Conservation (phyloP, 1,284 basidiomycete species). For the Cryptococcus maquisensis region DNA sequence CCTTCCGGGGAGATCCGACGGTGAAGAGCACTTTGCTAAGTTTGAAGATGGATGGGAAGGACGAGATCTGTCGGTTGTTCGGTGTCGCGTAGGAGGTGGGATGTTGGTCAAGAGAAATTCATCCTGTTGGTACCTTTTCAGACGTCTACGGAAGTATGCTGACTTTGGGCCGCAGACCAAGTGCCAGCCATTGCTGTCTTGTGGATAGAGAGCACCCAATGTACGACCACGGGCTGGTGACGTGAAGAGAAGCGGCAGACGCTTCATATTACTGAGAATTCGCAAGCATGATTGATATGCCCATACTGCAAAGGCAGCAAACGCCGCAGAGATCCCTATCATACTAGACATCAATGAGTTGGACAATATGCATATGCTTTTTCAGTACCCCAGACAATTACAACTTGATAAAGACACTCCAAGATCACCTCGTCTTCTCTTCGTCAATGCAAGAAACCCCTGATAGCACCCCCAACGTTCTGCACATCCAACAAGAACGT, state of each 20-base stretch:
- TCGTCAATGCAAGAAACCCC: conserved; percentile 60
- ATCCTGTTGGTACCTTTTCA: background rate
- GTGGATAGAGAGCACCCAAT: background rate
- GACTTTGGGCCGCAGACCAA: background rate
- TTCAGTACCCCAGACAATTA: too few relatives aligned
- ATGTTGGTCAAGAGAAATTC: background rate
- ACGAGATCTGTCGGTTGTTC: conserved; percentile 15
- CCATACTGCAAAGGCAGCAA: too few relatives aligned
- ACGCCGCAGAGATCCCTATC: too few relatives aligned
- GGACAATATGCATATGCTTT: too few relatives aligned
- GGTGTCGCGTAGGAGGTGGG: conserved; percentile 4
- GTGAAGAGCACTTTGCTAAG: conserved; percentile 13
- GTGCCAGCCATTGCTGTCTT: too few relatives aligned
- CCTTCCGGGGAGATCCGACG: conserved; percentile 13
- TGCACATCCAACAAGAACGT: conserved; percentile 84
- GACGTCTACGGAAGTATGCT: background rate
- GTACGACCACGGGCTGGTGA: background rate
- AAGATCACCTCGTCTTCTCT: background rate
- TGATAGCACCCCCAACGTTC: conserved; percentile 72
- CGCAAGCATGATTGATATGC: too few relatives aligned
- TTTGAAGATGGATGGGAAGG: conserved; percentile 11
- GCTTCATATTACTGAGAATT: too few relatives aligned
- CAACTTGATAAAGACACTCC: too few relatives aligned
- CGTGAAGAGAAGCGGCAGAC: too few relatives aligned
- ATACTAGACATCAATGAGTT: too few relatives aligned